phyloP scores from a whole-genome alignment of 345 rosid species.

The Tarenaya hassleriana region DNA sequence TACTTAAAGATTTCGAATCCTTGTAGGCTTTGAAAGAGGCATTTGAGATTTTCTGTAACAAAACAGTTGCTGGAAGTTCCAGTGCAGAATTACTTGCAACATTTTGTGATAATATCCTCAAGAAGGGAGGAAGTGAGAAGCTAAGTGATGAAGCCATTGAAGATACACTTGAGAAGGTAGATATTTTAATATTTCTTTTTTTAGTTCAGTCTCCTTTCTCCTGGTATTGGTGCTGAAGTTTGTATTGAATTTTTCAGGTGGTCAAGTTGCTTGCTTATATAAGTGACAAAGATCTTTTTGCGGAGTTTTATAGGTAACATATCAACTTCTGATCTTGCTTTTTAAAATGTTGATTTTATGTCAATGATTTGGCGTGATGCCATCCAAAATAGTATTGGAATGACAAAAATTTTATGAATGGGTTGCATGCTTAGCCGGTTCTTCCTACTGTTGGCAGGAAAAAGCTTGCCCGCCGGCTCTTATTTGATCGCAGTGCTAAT shows the following conservation, averaged over 20 bases:
- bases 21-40: constrained; percentile 35
- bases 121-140: constrained; percentile 38
- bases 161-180: constrained; percentile 36
- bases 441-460: constrained; percentile 32
- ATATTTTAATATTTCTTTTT: constrained; percentile 1
- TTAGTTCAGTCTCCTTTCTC: neutral
- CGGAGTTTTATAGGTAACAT: constrained; percentile 64
- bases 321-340: constrained; percentile 4
- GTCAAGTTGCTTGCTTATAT: constrained; percentile 85
- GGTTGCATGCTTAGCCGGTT: constrained; percentile 14
- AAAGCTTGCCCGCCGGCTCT: constrained; percentile 57
- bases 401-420: neutral
- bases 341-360: neutral
- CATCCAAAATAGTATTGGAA: no score
- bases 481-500: constrained; percentile 69
- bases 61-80: constrained; percentile 37
- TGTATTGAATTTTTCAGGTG: constrained; percentile 42
- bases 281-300: constrained; percentile 81
- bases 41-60: constrained; percentile 39
- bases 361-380: neutral
- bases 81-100: constrained; percentile 38
- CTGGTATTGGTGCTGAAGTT: neutral
- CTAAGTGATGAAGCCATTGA: constrained; percentile 38
- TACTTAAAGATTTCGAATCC: neutral
- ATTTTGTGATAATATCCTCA: constrained; percentile 37